Base-by-base conservation (phyloP, 257 asterid genomes). In the Solanum pennellii region DNA sequence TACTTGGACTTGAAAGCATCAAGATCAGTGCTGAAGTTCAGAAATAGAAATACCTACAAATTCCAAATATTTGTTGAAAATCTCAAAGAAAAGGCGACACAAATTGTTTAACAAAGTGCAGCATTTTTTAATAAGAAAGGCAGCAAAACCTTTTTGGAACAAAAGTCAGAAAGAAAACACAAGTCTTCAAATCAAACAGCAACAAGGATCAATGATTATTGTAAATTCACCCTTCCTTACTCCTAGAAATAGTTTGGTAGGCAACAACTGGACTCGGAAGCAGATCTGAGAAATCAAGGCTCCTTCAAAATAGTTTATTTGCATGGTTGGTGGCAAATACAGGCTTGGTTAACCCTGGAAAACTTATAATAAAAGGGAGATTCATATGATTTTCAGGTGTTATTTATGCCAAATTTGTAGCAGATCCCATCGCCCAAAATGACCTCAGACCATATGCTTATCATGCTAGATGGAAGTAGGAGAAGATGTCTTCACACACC, bases 11-110 rank as follows among this genome's bases (percentile, higher is more conserved):
- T 88, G 92, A 94, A 96, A 44, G 91, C 89, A 52, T 93, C 94
- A 5, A 88, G 91, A 83, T 94, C 97, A 72, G 76, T 86, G 91
- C 89, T 95, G 93, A 96, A 95, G 95, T 94, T 91, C 77, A 91
- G 91, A 83, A 94, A 93, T 16, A 96, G 93, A 93, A 96, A 89
- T 89, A 94, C 98, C 99, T 95, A 91, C 59, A 75, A 79, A 86
- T 16, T 33, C 49, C 65, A 86, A 62, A 56, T 25, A 65, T 76
- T 41, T 33, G 13, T 80, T 10, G 85, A 80, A 18, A 80, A 82
- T 82, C 29, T 82, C 45, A 42, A 76, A 16, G 20, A 41, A 41
- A 76, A 39, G 21, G 59, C 41, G 83, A 44, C 25, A 42, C 83
- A 41, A 21, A 73, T 35, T 73, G 44, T 44, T 37, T 20, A 35